Base-by-base conservation (phyloP, 139 green algal genomes). In the Coelastrella sp. region DNA sequence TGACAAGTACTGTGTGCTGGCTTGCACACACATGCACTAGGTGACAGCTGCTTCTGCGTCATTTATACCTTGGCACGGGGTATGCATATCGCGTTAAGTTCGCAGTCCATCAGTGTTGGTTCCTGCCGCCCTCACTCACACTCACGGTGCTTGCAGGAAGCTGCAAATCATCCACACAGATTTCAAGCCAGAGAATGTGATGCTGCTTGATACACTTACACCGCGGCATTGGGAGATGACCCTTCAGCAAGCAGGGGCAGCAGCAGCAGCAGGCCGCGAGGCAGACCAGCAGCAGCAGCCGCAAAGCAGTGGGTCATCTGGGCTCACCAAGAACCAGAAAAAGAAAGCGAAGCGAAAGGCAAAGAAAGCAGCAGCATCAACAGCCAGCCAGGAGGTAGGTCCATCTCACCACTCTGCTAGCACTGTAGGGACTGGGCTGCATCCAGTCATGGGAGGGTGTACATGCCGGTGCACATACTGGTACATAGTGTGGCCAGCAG, bases 161-260 rank as follows among this genome's bases (percentile, higher is more conserved):
- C 86, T 94, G 16, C 60, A 94, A 56, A 99, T 99, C 91, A 99
- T 99, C 83, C 98, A 99, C 94, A 99, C 97, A 0, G 98, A 99
- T 93, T 93, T 99, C 77, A 99, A 99, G 93, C 97, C 97, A 6
- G 98, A 99, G 93, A 99, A 99, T 82, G 96, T 99, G 56, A 98
- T 99, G 96, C 95, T 99, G 73, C 93, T 92, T 3, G 84, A 96
- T 60, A 93, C 94, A 11, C 84, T 99, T 82, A 58, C 81, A 3
- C 84, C 93, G 16, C 89, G 95, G 4, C 89, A 87, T 13, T 95
- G 90, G 93, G 66, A 94, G 65, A 84, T 95, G 58, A 80, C 87
- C 16, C 82, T 82, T n/a, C n/a, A n/a, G 78, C 79, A 81, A 13
- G 56, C 71, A 16, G 59, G 23, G 5, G 47, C 80, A 64, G 80